Base-by-base conservation (phyloP, 805 yeast genomes). In the Nakazawaea laoshanensis region DNA sequence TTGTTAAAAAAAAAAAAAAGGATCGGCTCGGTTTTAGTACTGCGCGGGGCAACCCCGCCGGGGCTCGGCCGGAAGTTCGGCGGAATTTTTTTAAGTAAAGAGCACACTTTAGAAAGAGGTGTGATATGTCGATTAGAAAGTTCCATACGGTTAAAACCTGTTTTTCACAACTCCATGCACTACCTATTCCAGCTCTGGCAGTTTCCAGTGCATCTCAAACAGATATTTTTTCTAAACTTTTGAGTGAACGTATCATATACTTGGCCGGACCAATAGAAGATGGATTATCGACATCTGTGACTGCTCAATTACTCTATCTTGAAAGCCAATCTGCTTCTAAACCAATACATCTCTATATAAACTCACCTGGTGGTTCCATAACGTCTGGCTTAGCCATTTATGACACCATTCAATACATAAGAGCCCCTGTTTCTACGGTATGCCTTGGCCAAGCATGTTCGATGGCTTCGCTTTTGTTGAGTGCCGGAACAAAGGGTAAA, bases 401-500 rank as follows among this genome's bases (percentile, higher is more conserved):
- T 28, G 61, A 55, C 29, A 55, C 61, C 6, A 55, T 55, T 45
- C 59, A 55, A 35, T 55, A 50, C 29, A 47, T 53, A 25, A 38
- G 43, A 23, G 42, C 52, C 17, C 56, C 55, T 7, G 54, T 55
- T 5, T 48, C 54, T 5, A 55, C 60, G 3, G 54, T 55, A 22
- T 56, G 60, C 27, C 44, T 55, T 7, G 60, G 60, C 3, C 50
- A 52, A 24, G 57, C 57, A 4, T 55, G 52, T 22, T 53, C 59
- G 3, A 53, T 55, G 60, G 60, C 47, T 2, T 49, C 57, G 4
- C 35, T 55, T 19, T 39, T 55, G 12, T 38, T 55, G 3, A 48
- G 50, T 19, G 43, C 53, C 5, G 60, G 60, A 9, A 46, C 38
- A 11, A 31, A 33, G n/a, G 56, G 55, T 2, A 40, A 42, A 22